phyloP scores from a whole-genome alignment of 176 grass and related monocot species.

The Phragmites australis region DNA sequence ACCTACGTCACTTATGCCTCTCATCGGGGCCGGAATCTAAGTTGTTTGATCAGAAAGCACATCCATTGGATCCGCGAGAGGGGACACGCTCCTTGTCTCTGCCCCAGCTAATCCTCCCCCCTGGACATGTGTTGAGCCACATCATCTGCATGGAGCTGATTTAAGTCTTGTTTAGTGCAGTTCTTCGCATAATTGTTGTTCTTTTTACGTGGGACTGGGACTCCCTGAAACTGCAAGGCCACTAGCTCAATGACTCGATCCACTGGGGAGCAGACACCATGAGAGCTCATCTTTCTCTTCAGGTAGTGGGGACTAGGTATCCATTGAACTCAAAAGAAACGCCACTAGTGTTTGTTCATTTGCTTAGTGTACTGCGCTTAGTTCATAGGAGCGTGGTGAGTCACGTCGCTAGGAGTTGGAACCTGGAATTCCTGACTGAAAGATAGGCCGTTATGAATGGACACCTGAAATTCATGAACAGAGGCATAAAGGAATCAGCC shows the following conservation, averaged over 20 bases:
- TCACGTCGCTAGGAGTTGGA: conserved; percentile 37
- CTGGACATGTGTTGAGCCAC: conserved; percentile 19
- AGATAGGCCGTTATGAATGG: neutral
- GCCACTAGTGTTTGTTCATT: conserved; percentile 12
- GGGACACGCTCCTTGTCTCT: conserved; percentile 56
- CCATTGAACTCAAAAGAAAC: conserved; percentile 19
- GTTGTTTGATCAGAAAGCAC: conserved; percentile 46
- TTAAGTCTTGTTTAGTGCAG: conserved; percentile 26
- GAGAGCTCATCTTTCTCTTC: conserved; percentile 37
- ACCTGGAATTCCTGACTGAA: conserved; percentile 22
- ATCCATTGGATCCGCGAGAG: conserved; percentile 35
- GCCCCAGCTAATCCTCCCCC: conserved; percentile 43
- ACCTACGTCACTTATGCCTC: conserved; percentile 42
- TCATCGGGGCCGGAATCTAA: conserved; percentile 34
- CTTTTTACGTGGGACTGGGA: conserved; percentile 10
- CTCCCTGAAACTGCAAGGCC: conserved; percentile 11
- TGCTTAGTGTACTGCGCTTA: neutral
- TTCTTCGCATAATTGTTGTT: conserved; percentile 18
- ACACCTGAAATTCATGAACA: conserved; percentile 16
- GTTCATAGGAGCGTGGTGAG: neutral
- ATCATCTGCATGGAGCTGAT: neutral
- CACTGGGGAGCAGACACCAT: conserved; percentile 38
- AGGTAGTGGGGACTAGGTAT: conserved; percentile 35
- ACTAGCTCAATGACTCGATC: conserved; percentile 3
- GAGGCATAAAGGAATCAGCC: conserved; percentile 28